These are phyloP conservation scores for Astrephomene gubernaculifera DNA, from an alignment of 139 green algal genomes.

Conservation along the genomic window DNA sequence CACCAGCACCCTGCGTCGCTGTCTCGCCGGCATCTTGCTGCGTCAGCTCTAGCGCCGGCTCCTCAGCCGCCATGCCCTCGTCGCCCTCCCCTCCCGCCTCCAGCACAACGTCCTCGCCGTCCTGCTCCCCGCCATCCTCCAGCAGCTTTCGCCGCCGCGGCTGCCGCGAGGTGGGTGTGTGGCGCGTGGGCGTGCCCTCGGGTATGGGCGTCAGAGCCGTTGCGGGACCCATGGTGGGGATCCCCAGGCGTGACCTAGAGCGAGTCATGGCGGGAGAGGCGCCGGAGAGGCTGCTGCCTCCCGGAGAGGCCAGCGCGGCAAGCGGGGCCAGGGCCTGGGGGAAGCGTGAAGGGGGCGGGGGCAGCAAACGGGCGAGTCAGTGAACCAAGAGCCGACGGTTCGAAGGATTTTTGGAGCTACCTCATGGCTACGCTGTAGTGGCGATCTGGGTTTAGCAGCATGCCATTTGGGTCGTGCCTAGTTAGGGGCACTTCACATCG, in stretches of 20 bases:
- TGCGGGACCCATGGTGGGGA: not conserved
- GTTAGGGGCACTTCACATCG: too few species aligned
- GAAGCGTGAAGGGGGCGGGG: not conserved
- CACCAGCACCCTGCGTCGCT: not conserved
- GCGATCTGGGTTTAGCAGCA: too few species aligned
- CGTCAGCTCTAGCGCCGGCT: not conserved
- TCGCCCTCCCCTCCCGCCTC: not conserved
- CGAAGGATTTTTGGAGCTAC: too few species aligned
- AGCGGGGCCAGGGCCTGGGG: not conserved
- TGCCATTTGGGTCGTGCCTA: too few species aligned
- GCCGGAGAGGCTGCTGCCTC: not conserved
- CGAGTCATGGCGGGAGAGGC: not conserved
- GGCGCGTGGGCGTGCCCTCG: slow-evolving; percentile 4
- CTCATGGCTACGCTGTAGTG: too few species aligned
- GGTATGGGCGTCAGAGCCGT: slow-evolving; percentile 4
- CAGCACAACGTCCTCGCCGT: not conserved
- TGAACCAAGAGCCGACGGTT: too few species aligned
- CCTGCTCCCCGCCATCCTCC: too few species aligned
- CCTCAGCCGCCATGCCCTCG: not conserved
- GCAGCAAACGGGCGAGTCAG: too few species aligned
- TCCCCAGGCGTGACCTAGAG: not conserved
- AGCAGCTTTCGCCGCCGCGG: not conserved
- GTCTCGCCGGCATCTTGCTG: not conserved
- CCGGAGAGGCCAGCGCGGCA: not conserved
- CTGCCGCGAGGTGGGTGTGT: not conserved